phyloP scores from a whole-genome alignment of 208 protist species.

The Trichomonas tenax region DNA sequence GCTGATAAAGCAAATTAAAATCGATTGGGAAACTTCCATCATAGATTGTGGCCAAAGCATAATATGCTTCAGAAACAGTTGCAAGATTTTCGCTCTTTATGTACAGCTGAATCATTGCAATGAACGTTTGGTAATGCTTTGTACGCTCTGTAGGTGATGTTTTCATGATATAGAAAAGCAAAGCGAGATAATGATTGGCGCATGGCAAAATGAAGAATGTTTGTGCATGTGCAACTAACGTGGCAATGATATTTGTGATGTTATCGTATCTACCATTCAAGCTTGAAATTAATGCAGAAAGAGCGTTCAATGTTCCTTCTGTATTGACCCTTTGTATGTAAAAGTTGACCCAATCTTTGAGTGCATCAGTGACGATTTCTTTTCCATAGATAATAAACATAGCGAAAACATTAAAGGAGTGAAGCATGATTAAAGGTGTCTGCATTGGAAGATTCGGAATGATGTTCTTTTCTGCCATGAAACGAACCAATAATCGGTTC shows the following conservation, averaged over 20 bases:
- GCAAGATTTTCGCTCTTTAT: background rate
- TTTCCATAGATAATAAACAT: background rate
- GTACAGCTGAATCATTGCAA: background rate
- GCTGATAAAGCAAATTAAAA: background rate
- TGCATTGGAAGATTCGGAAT: background rate
- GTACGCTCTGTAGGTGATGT: background rate
- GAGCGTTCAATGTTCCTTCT: background rate
- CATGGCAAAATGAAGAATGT: background rate
- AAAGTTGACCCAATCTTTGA: background rate
- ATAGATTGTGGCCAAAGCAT: background rate
- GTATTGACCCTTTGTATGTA: background rate
- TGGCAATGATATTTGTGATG: background rate
- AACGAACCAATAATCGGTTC: background rate
- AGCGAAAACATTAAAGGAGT: background rate
- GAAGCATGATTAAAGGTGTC: background rate
- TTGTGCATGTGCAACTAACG: background rate
- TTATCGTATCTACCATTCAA: background rate
- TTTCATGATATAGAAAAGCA: background rate
- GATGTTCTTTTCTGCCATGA: background rate
- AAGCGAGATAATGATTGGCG: background rate
- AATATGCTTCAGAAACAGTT: background rate
- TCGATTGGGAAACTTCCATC: background rate
- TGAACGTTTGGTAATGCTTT: background rate
- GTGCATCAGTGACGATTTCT: background rate
- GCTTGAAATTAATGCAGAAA: background rate